These are phyloP conservation scores for Exophiala sp. DNA, from an alignment of 2,329 filamentous ascomycete species.

Conservation along the genomic window DNA sequence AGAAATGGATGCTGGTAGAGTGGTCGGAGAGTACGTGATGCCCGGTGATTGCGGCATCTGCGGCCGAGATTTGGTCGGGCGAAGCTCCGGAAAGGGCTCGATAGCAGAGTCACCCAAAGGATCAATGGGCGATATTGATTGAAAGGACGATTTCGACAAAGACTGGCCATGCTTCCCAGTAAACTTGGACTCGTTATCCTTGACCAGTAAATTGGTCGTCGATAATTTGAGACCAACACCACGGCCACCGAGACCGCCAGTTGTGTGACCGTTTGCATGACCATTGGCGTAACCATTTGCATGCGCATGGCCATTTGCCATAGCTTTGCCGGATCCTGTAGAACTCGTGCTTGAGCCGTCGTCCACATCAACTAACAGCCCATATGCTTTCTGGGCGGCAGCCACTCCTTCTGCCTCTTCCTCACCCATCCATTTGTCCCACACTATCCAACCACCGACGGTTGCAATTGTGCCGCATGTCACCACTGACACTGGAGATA, in stretches of 20 bases:
- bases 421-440: slow-evolving; percentile 84
- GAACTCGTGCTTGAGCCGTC: slow-evolving; percentile 43
- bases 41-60: slow-evolving; percentile 16
- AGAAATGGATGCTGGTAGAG: slow-evolving; percentile 42
- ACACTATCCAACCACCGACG: slow-evolving; percentile 81
- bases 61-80: slow-evolving; percentile 25
- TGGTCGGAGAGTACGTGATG: slow-evolving; percentile 35
- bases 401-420: slow-evolving; percentile 48
- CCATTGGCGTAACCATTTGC: slow-evolving; percentile 32
- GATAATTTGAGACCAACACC: slow-evolving; percentile 44
- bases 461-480: slow-evolving; percentile 80
- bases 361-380: slow-evolving; percentile 16
- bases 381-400: slow-evolving; percentile 30
- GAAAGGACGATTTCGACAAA: slow-evolving; percentile 55
- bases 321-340: slow-evolving; percentile 33
- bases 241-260: slow-evolving; percentile 33
- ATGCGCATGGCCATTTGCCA: slow-evolving; percentile 31
- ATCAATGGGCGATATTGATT: slow-evolving; percentile 41
- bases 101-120: slow-evolving; percentile 12
- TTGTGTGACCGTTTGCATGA: slow-evolving; percentile 30
- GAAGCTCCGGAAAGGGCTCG: slow-evolving; percentile 37
- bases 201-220: slow-evolving; percentile 34
- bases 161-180: slow-evolving; percentile 48
- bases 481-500: slow-evolving; percentile 87
- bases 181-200: slow-evolving; percentile 23